Evolutionary conservation across 768 basidiomycete genomes (phyloP).

Genomic region (Asterophora lycoperdoides): DNA sequence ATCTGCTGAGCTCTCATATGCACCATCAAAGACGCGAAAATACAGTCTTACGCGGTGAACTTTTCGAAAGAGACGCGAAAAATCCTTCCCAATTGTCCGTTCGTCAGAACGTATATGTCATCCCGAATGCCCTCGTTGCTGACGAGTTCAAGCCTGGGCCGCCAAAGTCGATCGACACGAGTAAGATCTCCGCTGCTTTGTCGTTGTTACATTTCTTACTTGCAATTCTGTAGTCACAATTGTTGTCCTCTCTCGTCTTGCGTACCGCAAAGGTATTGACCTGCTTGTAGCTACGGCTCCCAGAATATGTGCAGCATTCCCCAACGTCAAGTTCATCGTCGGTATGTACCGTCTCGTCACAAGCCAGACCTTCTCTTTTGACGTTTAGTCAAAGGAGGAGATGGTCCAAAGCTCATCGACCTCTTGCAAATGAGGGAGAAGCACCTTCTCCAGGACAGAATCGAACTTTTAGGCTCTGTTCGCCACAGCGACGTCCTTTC

Average conservation of each 20-base stretch:
- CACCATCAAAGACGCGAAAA: slow-evolving; percentile 83
- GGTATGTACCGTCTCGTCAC: slow-evolving; percentile 40
- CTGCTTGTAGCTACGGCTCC: slow-evolving; percentile 91
- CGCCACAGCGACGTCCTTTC: slow-evolving; percentile 77
- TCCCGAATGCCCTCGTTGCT: slow-evolving; percentile 88
- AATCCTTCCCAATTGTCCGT: slow-evolving; percentile 43
- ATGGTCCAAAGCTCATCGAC: slow-evolving; percentile 93
- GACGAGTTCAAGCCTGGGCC: slow-evolving; percentile 77
- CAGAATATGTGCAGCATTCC: slow-evolving; percentile 78
- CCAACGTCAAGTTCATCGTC: slow-evolving; percentile 84
- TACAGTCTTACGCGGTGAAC: slow-evolving; percentile 81
- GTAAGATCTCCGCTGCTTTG: slow-evolving; percentile 33
- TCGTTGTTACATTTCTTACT: background rate
- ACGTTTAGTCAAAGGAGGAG: slow-evolving; percentile 61
- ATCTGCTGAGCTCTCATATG: background rate
- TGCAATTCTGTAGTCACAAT: slow-evolving; percentile 59
- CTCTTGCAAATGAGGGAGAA: slow-evolving; percentile 95
- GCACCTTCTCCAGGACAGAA: slow-evolving; percentile 82
- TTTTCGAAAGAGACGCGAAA: slow-evolving; percentile 53
- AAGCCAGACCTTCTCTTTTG: background rate
- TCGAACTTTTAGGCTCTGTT: slow-evolving; percentile 84
- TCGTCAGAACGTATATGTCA: slow-evolving; percentile 73
- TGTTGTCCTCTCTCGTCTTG: slow-evolving; percentile 84
- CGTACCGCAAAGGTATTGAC: slow-evolving; percentile 95
- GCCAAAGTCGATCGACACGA: slow-evolving; percentile 45